Conservation (phyloP, 352 stramenopile species). For the Elongisporangium undulatum region DNA sequence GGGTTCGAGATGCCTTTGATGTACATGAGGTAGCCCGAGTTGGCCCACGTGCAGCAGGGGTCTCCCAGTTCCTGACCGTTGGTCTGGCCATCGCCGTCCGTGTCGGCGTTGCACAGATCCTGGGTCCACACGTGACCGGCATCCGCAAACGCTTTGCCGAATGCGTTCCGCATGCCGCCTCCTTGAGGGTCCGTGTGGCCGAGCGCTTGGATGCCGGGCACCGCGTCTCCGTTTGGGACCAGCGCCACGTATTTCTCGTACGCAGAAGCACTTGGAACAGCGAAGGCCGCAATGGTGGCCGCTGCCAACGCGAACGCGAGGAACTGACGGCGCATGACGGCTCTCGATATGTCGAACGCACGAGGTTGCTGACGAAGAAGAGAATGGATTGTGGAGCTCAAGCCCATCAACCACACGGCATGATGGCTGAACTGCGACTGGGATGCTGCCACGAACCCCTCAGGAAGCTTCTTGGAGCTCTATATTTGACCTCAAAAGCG, state of each 20-base stretch:
- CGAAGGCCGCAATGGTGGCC: background rate
- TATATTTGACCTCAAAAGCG: background rate
- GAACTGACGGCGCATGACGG: background rate
- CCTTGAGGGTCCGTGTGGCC: conserved; percentile 15
- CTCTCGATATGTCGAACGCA: background rate
- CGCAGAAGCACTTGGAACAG: background rate
- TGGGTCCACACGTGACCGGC: conserved; percentile 17
- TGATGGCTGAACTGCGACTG: background rate
- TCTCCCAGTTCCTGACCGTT: conserved; percentile 71
- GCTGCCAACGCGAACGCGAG: background rate
- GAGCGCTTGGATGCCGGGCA: conserved; percentile 14
- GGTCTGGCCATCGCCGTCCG: conserved; percentile 43
- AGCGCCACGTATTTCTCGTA: conserved; percentile 5
- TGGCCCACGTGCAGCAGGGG: conserved; percentile 42
- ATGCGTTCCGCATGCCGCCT: conserved; percentile 15
- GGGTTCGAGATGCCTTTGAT: conserved; percentile 16
- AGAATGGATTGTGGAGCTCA: background rate
- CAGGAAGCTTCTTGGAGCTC: background rate
- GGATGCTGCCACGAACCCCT: background rate
- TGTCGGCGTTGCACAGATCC: conserved; percentile 29
- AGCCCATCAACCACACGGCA: background rate
- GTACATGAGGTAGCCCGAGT: conserved; percentile 14
- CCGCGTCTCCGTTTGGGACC: conserved; percentile 16
- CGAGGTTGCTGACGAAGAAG: background rate
- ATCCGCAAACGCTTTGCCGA: conserved; percentile 13